Base-by-base conservation (phyloP, 495 filamentous ascomycete genomes). In the Aspergillus ostianus region DNA sequence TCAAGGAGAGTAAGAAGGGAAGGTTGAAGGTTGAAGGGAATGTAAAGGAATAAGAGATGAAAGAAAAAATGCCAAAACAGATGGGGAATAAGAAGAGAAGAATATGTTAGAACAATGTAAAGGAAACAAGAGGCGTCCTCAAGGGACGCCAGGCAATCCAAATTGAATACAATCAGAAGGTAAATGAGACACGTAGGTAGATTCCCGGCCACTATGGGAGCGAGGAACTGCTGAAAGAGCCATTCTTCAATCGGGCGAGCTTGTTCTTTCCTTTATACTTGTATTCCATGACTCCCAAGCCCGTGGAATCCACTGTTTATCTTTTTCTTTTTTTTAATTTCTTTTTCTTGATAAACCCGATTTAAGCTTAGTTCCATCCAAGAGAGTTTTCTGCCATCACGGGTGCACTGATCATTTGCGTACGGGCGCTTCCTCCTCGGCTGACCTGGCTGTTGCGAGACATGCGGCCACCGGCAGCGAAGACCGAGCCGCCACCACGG, bases 381-480 rank as follows among this genome's bases (percentile, higher is more conserved):
- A 98, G 84, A 54, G 92, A 96, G 79, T 98, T 98, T 81, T 97
- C 94, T 47, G 93, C 90, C 81, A 93, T 95, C 59, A 98, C 90
- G 4, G 94, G 94, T 52, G 88, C 88, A 70, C 84, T 88, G 69
- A 89, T 91, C 80, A 85, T 85, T 72, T 87, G 87, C 71, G 86
- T 87, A 61, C 88, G 80, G 64, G 81, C 82, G 66, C 85, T 91
- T 65, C 89, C 82, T 51, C 90, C 82, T 50, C 90, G 83, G 66
- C 87, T 89, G 58, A 85, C 80, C 56, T 84, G 75, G 56, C 80
- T 82, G 58, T 62, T 64, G 50, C 65, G 68, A 27, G 71, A 73
- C 15, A 70, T 47, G 51, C 73, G 70, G 36, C 77, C 82, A 52
- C 82, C 81, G 53, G 69, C 64, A 55, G 61, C 68, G 48, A 75